Base-by-base conservation (phyloP, 164 flowering plant species). In the Taxillus chinensis region DNA sequence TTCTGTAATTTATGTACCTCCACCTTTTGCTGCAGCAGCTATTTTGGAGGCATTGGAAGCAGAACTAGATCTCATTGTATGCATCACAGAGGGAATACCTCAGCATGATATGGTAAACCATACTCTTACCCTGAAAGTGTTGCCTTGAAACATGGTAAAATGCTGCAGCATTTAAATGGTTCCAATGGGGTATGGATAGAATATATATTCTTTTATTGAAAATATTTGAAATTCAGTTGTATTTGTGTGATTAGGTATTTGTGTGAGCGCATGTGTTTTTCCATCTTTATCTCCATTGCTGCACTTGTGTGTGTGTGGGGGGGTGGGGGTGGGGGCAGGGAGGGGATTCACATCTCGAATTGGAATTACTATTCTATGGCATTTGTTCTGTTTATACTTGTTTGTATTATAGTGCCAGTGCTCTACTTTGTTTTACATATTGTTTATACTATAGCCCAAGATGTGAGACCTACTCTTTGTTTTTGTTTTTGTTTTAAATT, bases 41-140 rank as follows among this genome's bases (percentile, higher is more conserved):
- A 95, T 95, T 62, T 70, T 89, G 96, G 97, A 91, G 83, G 86
- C 89, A 16, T 51, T 90, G 82, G 99, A 91, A 73, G 97, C 99
- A 67, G 97, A 95, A 70, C 71, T 95, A 71, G 97, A 95, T 77
- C 84, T 91, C 66, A 77, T 95, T 63, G 99, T 91, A 27, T 95
- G 99, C 80, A 89, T 95, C 64, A 95, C 99, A 1, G 97, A 95
- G 70, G 99, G 99, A 62, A 89, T 95, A 51, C 97, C 97, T 61
- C 96, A 91, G 72, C 97, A 91, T 83, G 99, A 95, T 72, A 95
- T 91, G 99, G 99, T 89, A 83, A 55, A 27, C 13, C 45, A 50
- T 7, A 4, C 38, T 57, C 56, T 55, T 9, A 15, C 27, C 27
- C 39, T 7, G 42, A 14, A 37, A 40, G n/a, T 41, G 9, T 9